A percentile compares a stretch with the other conserved stretches of the same genome.
Conservation (phyloP, 106 monocot genomes). For the Chionographis japonica region DNA sequence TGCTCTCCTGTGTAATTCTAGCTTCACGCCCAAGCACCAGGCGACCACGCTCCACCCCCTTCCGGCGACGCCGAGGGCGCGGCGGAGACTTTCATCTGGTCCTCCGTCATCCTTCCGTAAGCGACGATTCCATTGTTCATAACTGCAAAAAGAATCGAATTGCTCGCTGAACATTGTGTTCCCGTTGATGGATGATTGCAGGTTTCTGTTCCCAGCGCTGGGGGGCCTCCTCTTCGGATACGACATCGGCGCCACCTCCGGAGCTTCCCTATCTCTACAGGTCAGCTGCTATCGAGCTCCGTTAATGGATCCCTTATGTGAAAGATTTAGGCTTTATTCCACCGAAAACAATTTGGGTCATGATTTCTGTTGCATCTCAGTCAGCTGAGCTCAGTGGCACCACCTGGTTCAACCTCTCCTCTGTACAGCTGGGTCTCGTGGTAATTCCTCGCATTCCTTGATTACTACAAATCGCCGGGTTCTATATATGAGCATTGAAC, state of each 20-base stretch:
- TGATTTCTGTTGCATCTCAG: conserved; percentile 25
- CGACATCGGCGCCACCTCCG: conserved; percentile 95
- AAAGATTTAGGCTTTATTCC: no score
- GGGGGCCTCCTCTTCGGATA: conserved; percentile 93
- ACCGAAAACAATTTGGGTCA: neutral
- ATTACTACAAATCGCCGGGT: no score
- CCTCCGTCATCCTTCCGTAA: conserved; percentile 71
- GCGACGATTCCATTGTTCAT: neutral
- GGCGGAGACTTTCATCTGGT: conserved; percentile 45
- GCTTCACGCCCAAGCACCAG: conserved; percentile 9
- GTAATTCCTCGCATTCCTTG: conserved; percentile 28
- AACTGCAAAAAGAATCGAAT: neutral
- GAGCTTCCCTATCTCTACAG: conserved; percentile 75
- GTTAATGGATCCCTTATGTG: neutral
- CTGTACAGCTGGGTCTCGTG: conserved; percentile 90
- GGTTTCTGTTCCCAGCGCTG: conserved; percentile 90
- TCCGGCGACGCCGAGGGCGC: neutral
- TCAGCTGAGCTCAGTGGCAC: conserved; percentile 90
- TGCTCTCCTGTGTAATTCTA: neutral
- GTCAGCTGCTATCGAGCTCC: conserved; percentile 13
- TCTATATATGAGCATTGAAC: no score
- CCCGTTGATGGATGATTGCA: conserved; percentile 6
- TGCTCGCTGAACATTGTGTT: neutral
- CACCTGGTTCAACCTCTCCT: conserved; percentile 85
- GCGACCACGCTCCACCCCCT: neutral